Evolutionary conservation across 1,139 yeast species (phyloP), one percentile per base, ranked within the genome.

Genomic region (Saccharomycopsis crataegensis): DNA sequence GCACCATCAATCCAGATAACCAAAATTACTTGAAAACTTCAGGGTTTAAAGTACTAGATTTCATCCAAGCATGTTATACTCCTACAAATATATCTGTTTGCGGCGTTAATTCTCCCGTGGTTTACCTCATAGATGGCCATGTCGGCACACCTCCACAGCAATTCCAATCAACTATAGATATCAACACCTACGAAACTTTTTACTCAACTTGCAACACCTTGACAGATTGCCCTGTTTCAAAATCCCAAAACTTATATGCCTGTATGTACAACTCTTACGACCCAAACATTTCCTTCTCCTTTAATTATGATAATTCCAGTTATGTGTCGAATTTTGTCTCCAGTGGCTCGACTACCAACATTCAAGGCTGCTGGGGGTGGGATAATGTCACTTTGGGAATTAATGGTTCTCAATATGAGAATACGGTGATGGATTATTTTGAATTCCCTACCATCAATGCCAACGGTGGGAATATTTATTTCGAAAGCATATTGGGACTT

Each of bases 11-110:
- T 22, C 28, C 28, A 22, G 28, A 22, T 22, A 22, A 22, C 28
- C 28, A 22, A 4, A 22, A 22, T 22, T 22, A 16, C 6, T 4
- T 22, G n/a, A 8, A 42, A 42, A 49, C 51, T 43, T 17, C n/a
- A 14, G 52, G 48, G 5, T 28, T 43, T 33, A 51, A 47, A 47
- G 47, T 51, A 3, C 8, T 55, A 8, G 52, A 53, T 34, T 49
- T 55, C 41, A 37, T 55, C 11, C 58, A 55, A 36, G 58, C 58
- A 16, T 55, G 58, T 42, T 55, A 55, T 31, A 43, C 48, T 36
- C 58, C 57, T 31, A 43, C 54, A 5, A 50, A 42, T 3, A 22
- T 55, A 8, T 40, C 58, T 8, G 49, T 55, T 17, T 55, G 58
- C n/a, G 58, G 58, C 6, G 57, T 53, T 9, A 55, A 55, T 40